Evolutionary conservation across 139 green algal species (phyloP).

Genomic region (Pleodorina starrii): DNA sequence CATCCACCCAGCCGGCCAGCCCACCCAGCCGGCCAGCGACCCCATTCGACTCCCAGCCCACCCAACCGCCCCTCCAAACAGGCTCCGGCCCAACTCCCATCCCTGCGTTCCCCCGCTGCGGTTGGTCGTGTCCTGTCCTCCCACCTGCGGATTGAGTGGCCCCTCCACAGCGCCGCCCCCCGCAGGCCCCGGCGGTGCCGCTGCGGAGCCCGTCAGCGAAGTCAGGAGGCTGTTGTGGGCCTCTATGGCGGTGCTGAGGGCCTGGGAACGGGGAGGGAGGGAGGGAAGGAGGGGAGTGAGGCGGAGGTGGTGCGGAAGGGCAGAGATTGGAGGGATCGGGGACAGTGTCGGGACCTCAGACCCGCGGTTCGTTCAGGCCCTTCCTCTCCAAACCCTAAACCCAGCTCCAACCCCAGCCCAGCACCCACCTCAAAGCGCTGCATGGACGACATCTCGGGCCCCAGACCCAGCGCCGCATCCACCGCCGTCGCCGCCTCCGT

Average conservation of each 20-base stretch:
- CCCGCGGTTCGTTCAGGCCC: background rate
- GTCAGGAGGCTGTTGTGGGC: conserved; percentile 35
- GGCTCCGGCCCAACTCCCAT: background rate
- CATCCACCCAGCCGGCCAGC: no score
- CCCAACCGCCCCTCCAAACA: no score
- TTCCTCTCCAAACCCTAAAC: background rate
- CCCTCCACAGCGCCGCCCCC: background rate
- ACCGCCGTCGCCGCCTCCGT: conserved; percentile 23
- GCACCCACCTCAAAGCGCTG: conserved; percentile 21
- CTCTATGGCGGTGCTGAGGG: conserved; percentile 40
- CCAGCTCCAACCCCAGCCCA: background rate
- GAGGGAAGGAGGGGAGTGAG: background rate
- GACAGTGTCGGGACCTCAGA: background rate
- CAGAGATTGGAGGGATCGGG: background rate
- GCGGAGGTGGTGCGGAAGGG: background rate
- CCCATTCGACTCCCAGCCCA: no score
- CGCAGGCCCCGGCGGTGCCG: background rate
- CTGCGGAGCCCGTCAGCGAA: background rate
- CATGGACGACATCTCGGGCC: conserved; percentile 31
- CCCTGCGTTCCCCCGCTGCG: background rate
- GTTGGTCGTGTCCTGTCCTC: background rate
- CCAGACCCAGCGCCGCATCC: conserved; percentile 35
- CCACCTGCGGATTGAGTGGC: background rate
- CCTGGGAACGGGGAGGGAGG: background rate
- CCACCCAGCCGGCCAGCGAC: no score